Conservation (phyloP, 192 early-diverging fungal species). For the Rhizophagus sp. region DNA sequence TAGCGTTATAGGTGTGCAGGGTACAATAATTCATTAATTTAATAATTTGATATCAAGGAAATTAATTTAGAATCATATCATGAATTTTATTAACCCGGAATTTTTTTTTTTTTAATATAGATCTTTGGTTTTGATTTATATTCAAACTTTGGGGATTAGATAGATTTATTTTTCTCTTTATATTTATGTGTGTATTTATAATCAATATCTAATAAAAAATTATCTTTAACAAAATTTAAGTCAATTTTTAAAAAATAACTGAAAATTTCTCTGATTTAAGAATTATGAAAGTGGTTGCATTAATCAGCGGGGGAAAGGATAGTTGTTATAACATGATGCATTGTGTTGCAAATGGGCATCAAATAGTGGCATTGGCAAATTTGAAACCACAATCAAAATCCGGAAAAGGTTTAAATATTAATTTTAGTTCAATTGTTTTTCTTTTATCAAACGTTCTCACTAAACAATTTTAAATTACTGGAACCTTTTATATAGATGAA, state of each 20-base stretch:
- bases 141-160: too few relatives aligned
- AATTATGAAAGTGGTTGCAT: constrained; percentile 30
- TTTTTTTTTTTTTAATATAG: not conserved
- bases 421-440: not conserved
- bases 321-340: constrained; percentile 95
- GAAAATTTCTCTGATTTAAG: not conserved
- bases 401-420: constrained; percentile 56
- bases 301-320: constrained; percentile 92
- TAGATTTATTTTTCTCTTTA: too few relatives aligned
- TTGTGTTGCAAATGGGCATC: constrained; percentile 90
- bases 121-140: not conserved
- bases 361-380: constrained; percentile 92
- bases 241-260: not conserved
- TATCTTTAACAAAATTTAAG: not conserved
- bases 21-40: not conserved
- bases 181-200: too few relatives aligned
- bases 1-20: constrained; percentile 31
- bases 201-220: not conserved
- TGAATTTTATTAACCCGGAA: not conserved
- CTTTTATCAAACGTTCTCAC: not conserved
- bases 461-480: not conserved
- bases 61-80: not conserved
- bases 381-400: constrained; percentile 68
- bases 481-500: constrained; percentile 61
- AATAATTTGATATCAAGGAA: not conserved